These are phyloP conservation scores for Naegleria fowleri DNA, from an alignment of 208 protist genomes.

Conservation along the genomic window DNA sequence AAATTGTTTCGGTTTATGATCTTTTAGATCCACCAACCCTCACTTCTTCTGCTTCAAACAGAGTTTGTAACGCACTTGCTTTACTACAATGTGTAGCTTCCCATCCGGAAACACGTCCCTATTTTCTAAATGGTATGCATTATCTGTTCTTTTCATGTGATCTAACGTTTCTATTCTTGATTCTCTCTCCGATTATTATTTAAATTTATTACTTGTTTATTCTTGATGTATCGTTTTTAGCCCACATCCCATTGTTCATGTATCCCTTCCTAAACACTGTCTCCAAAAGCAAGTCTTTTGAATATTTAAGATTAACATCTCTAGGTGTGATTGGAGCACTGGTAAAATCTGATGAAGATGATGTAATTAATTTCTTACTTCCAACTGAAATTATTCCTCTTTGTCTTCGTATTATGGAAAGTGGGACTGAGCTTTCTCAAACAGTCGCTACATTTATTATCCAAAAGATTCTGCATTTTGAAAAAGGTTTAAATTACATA, in stretches of 20 bases:
- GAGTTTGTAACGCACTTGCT: conserved; percentile 95
- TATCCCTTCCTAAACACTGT: conserved; percentile 97
- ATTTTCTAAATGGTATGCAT: conserved; percentile 86
- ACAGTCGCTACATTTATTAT: conserved; percentile 98
- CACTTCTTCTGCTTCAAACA: conserved; percentile 60
- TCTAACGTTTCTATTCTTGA: background rate
- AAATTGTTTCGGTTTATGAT: conserved; percentile 9
- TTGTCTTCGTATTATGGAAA: conserved; percentile 98
- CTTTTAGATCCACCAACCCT: conserved; percentile 47
- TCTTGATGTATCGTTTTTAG: conserved; percentile 35
- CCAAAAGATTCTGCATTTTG: conserved; percentile 96
- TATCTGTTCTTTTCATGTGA: conserved; percentile 1
- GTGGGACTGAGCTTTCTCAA: conserved; percentile 88
- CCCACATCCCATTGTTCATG: conserved; percentile 97
- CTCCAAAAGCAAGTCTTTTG: conserved; percentile 78
- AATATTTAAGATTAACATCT: conserved; percentile 93
- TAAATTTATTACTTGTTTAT: background rate
- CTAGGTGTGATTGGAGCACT: conserved; percentile 97
- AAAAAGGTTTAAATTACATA: conserved; percentile 92
- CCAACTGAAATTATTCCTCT: conserved; percentile 97
- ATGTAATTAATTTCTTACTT: conserved; percentile 29
- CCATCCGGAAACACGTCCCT: conserved; percentile 86
- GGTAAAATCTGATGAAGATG: conserved; percentile 64
- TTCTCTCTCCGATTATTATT: conserved; percentile 8
- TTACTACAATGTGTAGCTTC: conserved; percentile 97